Conservation (phyloP, 768 basidiomycete genomes). For the Rhizopogon vinicolor region DNA sequence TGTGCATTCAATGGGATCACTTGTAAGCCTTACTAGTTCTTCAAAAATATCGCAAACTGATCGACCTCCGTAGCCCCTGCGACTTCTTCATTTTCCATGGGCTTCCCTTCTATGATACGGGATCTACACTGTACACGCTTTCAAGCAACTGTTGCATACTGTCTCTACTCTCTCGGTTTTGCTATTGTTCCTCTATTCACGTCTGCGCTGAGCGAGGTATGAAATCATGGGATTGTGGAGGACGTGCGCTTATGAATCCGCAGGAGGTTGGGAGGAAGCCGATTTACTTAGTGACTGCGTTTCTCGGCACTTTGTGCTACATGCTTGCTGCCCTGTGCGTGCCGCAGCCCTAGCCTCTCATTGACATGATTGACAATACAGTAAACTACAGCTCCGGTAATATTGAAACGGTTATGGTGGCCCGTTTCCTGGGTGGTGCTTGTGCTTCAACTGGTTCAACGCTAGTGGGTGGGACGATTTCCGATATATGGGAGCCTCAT, state of each 20-base stretch:
- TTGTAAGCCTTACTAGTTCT: slow-evolving; percentile 7
- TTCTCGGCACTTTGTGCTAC: slow-evolving; percentile 40
- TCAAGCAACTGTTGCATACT: slow-evolving; percentile 43
- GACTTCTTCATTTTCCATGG: slow-evolving; percentile 49
- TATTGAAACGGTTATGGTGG: slow-evolving; percentile 55
- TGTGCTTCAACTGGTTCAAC: slow-evolving; percentile 64
- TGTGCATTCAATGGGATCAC: slow-evolving; percentile 26
- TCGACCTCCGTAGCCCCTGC: slow-evolving; percentile 37
- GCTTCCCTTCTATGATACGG: slow-evolving; percentile 48
- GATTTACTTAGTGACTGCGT: slow-evolving; percentile 46
- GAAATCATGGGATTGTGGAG: background rate
- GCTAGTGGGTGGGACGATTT: slow-evolving; percentile 67
- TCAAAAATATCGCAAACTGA: background rate
- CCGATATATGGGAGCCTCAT: slow-evolving; percentile 59
- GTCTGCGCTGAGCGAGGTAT: slow-evolving; percentile 63
- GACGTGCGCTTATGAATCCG: background rate
- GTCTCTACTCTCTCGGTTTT: slow-evolving; percentile 57
- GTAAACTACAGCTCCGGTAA: slow-evolving; percentile 27
- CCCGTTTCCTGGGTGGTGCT: slow-evolving; percentile 57
- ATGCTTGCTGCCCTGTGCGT: slow-evolving; percentile 27
- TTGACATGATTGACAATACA: background rate
- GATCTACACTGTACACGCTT: slow-evolving; percentile 39
- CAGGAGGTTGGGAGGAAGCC: slow-evolving; percentile 59
- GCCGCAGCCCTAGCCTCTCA: background rate
- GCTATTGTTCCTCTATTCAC: slow-evolving; percentile 59